These are phyloP conservation scores for Candida dubliniensis DNA, from an alignment of 1,139 yeast genomes.

Conservation along the genomic window DNA sequence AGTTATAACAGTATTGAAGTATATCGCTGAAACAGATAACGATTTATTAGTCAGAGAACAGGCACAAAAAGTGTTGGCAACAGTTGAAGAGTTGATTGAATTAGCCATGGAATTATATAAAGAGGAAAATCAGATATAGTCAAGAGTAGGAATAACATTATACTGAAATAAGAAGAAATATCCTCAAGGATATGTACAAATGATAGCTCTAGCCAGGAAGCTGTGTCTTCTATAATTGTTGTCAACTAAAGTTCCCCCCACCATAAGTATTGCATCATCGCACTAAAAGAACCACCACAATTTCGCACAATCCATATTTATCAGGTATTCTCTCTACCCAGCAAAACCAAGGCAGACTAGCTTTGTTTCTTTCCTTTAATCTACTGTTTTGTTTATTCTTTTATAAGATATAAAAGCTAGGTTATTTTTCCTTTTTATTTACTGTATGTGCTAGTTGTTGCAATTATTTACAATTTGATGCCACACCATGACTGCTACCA, in stretches of 20 bases:
- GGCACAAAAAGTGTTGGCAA: constrained; percentile 44
- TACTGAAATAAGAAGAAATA: no score
- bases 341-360: no score
- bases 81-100: constrained; percentile 37
- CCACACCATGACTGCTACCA: background rate
- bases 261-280: background rate
- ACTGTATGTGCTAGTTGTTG: background rate
- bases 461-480: background rate
- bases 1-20: constrained; percentile 43
- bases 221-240: background rate
- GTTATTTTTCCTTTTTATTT: no score
- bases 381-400: background rate
- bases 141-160: no score
- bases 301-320: background rate
- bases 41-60: constrained; percentile 64
- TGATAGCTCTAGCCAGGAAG: background rate
- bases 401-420: background rate
- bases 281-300: background rate
- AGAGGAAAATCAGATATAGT: background rate
- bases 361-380: no score
- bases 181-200: no score
- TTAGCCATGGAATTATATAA: constrained; percentile 16
- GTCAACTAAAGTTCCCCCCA: background rate
- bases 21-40: constrained; percentile 45
- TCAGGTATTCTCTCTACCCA: no score